These are phyloP conservation scores for Nannizziopsis barbatae DNA, from an alignment of 2,329 filamentous ascomycete genomes.

Conservation along the genomic window DNA sequence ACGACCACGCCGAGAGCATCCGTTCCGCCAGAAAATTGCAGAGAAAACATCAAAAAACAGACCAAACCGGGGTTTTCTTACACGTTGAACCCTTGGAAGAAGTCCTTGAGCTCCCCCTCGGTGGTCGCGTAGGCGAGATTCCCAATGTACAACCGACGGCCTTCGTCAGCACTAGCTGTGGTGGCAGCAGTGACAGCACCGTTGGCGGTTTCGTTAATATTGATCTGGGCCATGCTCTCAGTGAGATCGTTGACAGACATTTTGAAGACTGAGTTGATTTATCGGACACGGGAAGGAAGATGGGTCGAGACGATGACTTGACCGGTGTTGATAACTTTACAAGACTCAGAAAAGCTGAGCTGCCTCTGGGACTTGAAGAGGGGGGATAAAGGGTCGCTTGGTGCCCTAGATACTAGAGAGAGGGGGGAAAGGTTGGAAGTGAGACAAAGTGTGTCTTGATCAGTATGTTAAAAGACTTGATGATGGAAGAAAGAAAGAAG, in stretches of 20 bases:
- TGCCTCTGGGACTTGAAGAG: conserved; percentile 46
- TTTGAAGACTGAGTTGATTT: conserved; percentile 34
- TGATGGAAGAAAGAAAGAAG: conserved; percentile 17
- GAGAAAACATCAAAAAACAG: not conserved
- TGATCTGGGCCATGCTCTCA: conserved; percentile 55
- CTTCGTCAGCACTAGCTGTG: conserved; percentile 93
- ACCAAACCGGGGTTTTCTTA: conserved; percentile 46
- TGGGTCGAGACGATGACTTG: conserved; percentile 27
- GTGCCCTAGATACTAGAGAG: conserved; percentile 61
- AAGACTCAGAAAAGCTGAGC: conserved; percentile 53
- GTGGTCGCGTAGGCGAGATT: conserved; percentile 99
- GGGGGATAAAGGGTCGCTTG: conserved; percentile 69
- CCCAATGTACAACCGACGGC: conserved; percentile 98
- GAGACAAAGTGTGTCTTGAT: conserved; percentile 15
- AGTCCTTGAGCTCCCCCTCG: conserved; percentile 99
- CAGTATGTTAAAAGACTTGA: conserved; percentile 11
- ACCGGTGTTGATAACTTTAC: conserved; percentile 28
- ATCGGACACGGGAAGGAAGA: conserved; percentile 25
- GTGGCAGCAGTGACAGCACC: conserved; percentile 52
- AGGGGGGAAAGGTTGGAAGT: conserved; percentile 19
- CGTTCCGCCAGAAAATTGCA: not conserved
- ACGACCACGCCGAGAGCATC: not conserved
- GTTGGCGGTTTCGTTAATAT: conserved; percentile 45
- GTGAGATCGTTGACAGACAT: conserved; percentile 80
- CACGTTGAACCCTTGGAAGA: conserved; percentile 99